A percentile compares a stretch with the other conserved stretches of the same genome.
Conservation (phyloP, 495 filamentous ascomycete genomes). For the Poronia punctata region DNA sequence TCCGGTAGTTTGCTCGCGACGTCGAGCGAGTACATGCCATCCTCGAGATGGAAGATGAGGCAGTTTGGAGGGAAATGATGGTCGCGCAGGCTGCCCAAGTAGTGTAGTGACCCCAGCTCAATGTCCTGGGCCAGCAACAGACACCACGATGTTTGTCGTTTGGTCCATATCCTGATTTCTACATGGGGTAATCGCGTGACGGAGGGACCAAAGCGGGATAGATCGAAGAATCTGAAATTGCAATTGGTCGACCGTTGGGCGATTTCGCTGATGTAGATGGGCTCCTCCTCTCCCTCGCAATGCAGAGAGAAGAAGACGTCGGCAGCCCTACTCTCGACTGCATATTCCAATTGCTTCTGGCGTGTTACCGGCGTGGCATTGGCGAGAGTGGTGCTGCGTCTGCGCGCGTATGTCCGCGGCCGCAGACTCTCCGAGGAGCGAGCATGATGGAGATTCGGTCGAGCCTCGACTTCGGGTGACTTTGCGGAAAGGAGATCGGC, state of each 20-base stretch:
- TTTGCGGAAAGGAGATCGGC: conserved; percentile 70
- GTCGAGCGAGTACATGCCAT: conserved; percentile 76
- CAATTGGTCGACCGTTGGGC: conserved; percentile 79
- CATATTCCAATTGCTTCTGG: conserved; percentile 72
- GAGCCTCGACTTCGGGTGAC: conserved; percentile 40
- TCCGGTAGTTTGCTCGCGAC: conserved; percentile 38
- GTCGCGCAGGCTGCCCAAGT: conserved; percentile 71
- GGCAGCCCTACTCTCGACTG: conserved; percentile 63
- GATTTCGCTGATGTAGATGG: conserved; percentile 86
- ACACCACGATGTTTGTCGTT: conserved; percentile 52
- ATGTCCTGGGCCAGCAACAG: conserved; percentile 67
- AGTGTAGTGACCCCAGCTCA: conserved; percentile 65
- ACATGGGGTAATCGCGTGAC: conserved; percentile 59
- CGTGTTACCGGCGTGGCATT: conserved; percentile 57
- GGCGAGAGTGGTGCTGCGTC: conserved; percentile 65
- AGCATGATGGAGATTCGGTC: conserved; percentile 54
- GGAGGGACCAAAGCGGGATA: conserved; percentile 56
- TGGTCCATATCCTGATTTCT: conserved; percentile 72
- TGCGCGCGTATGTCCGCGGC: conserved; percentile 35
- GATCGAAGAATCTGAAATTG: conserved; percentile 80
- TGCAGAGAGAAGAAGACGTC: conserved; percentile 89
- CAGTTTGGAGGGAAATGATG: conserved; percentile 80
- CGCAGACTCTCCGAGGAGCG: conserved; percentile 63
- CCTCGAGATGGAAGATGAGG: conserved; percentile 77
- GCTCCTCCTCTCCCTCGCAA: conserved; percentile 54